Percentiles rank a stretch among this genome's conserved stretches.
These are phyloP conservation scores for Dicorynia guianensis DNA, from an alignment of 306 rosid genomes.

Conservation along the genomic window DNA sequence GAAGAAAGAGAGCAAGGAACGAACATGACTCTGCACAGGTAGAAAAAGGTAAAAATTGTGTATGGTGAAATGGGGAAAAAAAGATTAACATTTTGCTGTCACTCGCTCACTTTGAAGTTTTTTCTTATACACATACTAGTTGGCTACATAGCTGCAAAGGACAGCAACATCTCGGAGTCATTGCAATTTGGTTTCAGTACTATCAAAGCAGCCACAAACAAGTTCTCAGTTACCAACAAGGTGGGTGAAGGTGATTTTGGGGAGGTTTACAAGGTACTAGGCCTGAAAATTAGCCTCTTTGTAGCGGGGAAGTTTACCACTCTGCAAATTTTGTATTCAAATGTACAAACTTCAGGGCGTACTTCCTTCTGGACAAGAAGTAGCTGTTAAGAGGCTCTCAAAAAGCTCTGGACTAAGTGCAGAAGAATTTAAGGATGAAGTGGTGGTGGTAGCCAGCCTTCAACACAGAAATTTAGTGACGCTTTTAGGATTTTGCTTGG, in stretches of 20 bases:
- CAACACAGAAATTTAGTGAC: conserved; percentile 62
- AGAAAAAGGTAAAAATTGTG: conserved; percentile 31
- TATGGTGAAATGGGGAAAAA: too few relatives aligned
- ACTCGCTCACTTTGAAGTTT: neutral
- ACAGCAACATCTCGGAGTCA: conserved; percentile 38
- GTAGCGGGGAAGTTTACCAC: too few relatives aligned
- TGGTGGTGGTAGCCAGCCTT: conserved; percentile 54
- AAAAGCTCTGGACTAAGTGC: conserved; percentile 42
- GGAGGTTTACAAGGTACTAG: conserved; percentile 57
- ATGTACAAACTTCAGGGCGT: conserved; percentile 38
- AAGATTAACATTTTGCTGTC: too few relatives aligned
- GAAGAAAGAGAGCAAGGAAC: conserved; percentile 39
- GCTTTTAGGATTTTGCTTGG: conserved; percentile 62
- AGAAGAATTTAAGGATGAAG: conserved; percentile 64
- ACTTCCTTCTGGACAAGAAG: conserved; percentile 40
- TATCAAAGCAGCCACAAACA: conserved; percentile 52
- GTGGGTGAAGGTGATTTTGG: conserved; percentile 67
- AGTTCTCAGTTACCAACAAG: conserved; percentile 52
- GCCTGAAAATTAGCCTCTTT: neutral
- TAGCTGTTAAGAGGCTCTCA: conserved; percentile 51
- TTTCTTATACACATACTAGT: conserved; percentile 4
- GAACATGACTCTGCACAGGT: conserved; percentile 20
- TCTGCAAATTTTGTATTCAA: too few relatives aligned
- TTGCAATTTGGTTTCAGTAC: conserved; percentile 53
- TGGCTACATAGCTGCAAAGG: conserved; percentile 34